Percentiles rank a stretch among this genome's conserved stretches.
Conservation (phyloP, 208 protist genomes). For the Leishmania braziliensis region DNA sequence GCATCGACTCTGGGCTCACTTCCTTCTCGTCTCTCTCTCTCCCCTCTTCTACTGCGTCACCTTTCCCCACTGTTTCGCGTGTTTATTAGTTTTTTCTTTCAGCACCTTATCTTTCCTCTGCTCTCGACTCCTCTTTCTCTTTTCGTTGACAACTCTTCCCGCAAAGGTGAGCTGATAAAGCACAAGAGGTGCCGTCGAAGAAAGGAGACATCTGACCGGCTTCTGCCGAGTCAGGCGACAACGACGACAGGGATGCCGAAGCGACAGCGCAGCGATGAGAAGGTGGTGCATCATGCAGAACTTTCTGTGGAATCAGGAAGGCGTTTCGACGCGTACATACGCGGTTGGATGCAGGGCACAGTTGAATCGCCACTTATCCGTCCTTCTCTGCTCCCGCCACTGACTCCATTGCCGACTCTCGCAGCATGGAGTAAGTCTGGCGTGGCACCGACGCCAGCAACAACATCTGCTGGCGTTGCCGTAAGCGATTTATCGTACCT, state of each 20-base stretch:
- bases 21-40: background rate
- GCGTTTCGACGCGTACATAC: conserved; percentile 39
- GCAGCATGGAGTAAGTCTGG: background rate
- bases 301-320: conserved; percentile 19
- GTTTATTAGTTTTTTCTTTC: background rate
- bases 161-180: background rate
- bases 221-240: background rate
- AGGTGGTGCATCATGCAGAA: conserved; percentile 1
- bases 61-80: background rate
- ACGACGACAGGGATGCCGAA: conserved; percentile 15
- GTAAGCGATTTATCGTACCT: background rate
- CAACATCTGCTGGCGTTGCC: background rate
- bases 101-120: background rate
- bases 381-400: conserved; percentile 17
- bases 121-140: background rate
- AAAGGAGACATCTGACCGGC: background rate
- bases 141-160: background rate
- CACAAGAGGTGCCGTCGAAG: background rate
- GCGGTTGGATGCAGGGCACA: conserved; percentile 28
- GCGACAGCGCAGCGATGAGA: conserved; percentile 9
- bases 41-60: background rate
- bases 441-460: background rate
- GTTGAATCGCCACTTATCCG: background rate
- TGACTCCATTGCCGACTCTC: conserved; percentile 20
- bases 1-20: background rate